These are phyloP conservation scores for Alternaria metachromatica DNA, from an alignment of 2,329 filamentous ascomycete genomes.

Conservation along the genomic window DNA sequence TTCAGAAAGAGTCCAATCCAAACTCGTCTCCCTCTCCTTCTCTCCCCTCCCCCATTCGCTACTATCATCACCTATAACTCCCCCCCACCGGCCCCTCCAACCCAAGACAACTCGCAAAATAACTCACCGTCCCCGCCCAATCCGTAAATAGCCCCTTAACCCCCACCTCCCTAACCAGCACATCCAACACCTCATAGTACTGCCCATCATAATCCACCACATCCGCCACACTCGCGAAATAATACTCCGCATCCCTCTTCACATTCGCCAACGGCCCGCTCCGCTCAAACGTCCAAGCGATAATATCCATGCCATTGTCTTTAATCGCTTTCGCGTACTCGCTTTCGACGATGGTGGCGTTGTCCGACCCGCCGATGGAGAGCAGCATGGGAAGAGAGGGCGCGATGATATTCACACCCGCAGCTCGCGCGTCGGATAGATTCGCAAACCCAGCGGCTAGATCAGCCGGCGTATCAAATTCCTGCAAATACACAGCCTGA, in stretches of 20 bases:
- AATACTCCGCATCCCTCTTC: slow-evolving; percentile 31
- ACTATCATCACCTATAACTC: slow-evolving; percentile 5
- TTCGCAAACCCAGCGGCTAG: slow-evolving; percentile 60
- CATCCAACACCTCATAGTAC: slow-evolving; percentile 67
- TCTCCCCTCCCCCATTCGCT: too few species aligned
- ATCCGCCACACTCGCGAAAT: slow-evolving; percentile 56
- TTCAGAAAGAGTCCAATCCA: too few species aligned
- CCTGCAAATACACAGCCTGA: slow-evolving; percentile 69
- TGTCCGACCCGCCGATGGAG: slow-evolving; percentile 51
- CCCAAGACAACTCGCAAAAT: slow-evolving; percentile 72
- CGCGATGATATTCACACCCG: slow-evolving; percentile 66
- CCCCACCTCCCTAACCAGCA: slow-evolving; percentile 65
- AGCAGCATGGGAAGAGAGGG: slow-evolving; percentile 68
- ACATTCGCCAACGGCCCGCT: slow-evolving; percentile 63
- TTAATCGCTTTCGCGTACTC: slow-evolving; percentile 67
- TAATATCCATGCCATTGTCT: slow-evolving; percentile 65
- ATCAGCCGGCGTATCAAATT: slow-evolving; percentile 58
- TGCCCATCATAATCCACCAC: slow-evolving; percentile 67
- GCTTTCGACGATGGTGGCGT: slow-evolving; percentile 63
- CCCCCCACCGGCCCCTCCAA: slow-evolving; percentile 26
- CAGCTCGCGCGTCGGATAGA: slow-evolving; percentile 60
- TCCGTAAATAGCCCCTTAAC: slow-evolving; percentile 69
- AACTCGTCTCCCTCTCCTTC: too few species aligned
- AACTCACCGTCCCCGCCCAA: slow-evolving; percentile 70
- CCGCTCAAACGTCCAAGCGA: slow-evolving; percentile 71